Evolutionary conservation across 2,329 filamentous ascomycete genomes (phyloP), one percentile per base, ranked within the genome.

Genomic region (Trichophyton simii): DNA sequence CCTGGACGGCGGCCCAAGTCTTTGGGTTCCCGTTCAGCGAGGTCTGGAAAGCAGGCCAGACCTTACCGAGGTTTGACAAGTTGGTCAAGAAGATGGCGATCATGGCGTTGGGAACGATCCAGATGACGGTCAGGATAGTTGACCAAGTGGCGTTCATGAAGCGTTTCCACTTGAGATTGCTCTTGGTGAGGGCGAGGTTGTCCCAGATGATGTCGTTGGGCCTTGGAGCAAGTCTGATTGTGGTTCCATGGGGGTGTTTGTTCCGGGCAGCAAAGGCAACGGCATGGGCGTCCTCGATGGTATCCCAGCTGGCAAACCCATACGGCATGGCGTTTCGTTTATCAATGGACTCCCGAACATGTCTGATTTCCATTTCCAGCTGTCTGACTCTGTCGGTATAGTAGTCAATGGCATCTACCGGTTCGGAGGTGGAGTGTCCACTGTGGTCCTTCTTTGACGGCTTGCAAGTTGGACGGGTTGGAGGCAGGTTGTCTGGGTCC

Each of bases 161-260:
- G 44, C 86, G 81, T 67, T 87, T 87, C 77, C 87, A 88, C 64
- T 82, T 82, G 60, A 91, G 83, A 0, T 85, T 82, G 31, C 82
- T 78, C 44, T 85, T 85, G 15, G 80, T 83, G 61, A 97, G 77
- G 4, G 84, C 82, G 77, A 99, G 82, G 69, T 99, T 99, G 71
- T 90, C 87, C 94, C 94, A 99, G 66, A 99, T 95, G 60, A 99
- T 83, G 71, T 97, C 92, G 70, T 88, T 90, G 2, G 94, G 92
- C 62, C 85, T 84, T 1, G 94, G 91, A 0, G 94, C 91, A 13
- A 97, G 80, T 4, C 78, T 80, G 61, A 99, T 83, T 0, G 83
- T 88, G 0, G 90, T 85, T 3, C 89, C 89, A 46, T 88, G 81
- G 0, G 89, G 89, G 67, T 87, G 87, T 77, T 94, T 94, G 57